These are phyloP conservation scores for Spathaspora sp. DNA, from an alignment of 1,139 yeast species.

Conservation along the genomic window DNA sequence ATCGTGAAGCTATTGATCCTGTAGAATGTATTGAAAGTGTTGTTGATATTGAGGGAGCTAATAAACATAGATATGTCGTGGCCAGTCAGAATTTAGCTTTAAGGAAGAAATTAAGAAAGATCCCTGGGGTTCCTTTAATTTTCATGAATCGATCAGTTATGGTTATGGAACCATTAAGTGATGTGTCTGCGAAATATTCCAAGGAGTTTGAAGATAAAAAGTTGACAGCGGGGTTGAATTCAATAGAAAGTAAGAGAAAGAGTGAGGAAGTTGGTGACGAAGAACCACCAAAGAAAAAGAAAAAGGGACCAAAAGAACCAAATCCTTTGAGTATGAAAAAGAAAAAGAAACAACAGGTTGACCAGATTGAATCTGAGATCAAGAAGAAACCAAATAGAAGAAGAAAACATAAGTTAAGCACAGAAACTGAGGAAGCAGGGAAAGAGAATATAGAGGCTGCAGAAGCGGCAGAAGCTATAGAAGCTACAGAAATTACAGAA, in stretches of 20 bases:
- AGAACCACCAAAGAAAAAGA: slow-evolving; percentile 38
- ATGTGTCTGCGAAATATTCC: slow-evolving; percentile 61
- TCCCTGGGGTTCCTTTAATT: slow-evolving; percentile 89
- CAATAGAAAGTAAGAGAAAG: slow-evolving; percentile 40
- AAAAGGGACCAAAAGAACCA: slow-evolving; percentile 75
- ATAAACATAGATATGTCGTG: slow-evolving; percentile 86
- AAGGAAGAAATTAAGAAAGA: slow-evolving; percentile 62
- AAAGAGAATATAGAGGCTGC: slow-evolving; percentile 2
- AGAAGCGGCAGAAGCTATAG: slow-evolving; percentile 8
- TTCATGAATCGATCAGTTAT: slow-evolving; percentile 89
- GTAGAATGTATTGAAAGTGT: slow-evolving; percentile 75
- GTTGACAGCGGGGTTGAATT: slow-evolving; percentile 75
- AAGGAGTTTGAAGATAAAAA: slow-evolving; percentile 60
- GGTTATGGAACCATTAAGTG: slow-evolving; percentile 92
- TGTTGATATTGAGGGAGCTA: slow-evolving; percentile 67
- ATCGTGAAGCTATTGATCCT: slow-evolving; percentile 55
- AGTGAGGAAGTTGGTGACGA: slow-evolving; percentile 19
- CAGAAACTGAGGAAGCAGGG: slow-evolving; percentile 7
- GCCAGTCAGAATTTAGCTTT: slow-evolving; percentile 78
- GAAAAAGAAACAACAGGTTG: slow-evolving; percentile 40
- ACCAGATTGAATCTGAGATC: slow-evolving; percentile 5
- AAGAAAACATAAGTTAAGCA: slow-evolving; percentile 29
- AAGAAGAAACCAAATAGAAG: slow-evolving; percentile 29
- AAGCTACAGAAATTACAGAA: slow-evolving; percentile 6
- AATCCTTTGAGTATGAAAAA: slow-evolving; percentile 82